Evolutionary conservation across 2,329 filamentous ascomycete species (phyloP), one percentile per base, ranked within the genome.

Genomic region (Calonectria henricotiae): DNA sequence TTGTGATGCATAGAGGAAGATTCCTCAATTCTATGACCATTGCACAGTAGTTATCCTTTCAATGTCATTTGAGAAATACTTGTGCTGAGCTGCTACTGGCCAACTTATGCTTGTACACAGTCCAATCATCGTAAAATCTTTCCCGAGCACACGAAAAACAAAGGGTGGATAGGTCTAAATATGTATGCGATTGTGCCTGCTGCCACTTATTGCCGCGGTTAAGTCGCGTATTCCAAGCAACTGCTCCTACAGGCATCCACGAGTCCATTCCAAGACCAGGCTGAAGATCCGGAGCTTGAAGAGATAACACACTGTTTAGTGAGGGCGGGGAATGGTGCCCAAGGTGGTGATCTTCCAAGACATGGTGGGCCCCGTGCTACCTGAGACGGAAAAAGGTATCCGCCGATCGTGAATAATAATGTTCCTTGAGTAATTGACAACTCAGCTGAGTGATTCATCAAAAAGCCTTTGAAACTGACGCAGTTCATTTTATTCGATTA

Each of bases 341-440:
- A 37, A 23, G 6, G 13, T 13, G 13, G 51, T 32, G 35, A 25
- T 58, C n/a, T 39, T 39, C 11, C 11, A 17, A 27, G 12, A 17
- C 47, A 17, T 15, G 25, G 6, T 30, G 15, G 35, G 12, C 35
- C 35, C 35, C 5, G 3, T 11, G 35, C 35, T 37, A 9, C 3
- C 35, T 37, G 35, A 13, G 5, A n/a, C 51, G 51, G 51, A 58
- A 39, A 58, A 58, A 39, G 51, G 51, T 32, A 58, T 20, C 51
- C 51, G 51, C 32, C 20, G 35, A 58, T 58, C 35, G 35, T n/a
- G 20, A 39, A 30, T 27, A 5, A 20, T 7, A n/a, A 20, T 20
- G 20, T 20, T 20, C 20, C 20, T 20, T 20, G 1, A 20, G 20
- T 20, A 20, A 27, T 8, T 35, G 32, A 58, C 51, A 8, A 23